Evolutionary conservation across 441 rosid species (phyloP), one percentile per base, ranked within the genome.

Genomic region (Pelargonium australe): DNA sequence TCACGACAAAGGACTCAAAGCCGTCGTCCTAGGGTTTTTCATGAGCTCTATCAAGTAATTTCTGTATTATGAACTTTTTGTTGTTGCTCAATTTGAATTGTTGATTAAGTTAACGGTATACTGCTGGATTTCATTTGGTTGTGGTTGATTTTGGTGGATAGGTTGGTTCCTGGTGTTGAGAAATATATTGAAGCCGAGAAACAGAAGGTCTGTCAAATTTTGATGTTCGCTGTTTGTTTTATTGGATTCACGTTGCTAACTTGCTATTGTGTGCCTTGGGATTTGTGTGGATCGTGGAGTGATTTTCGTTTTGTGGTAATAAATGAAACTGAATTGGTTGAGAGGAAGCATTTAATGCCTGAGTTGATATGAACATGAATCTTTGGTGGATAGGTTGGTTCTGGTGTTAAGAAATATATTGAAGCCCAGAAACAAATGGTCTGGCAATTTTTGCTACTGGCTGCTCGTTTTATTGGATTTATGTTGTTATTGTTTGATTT

Each of bases 391-490:
- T 72, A 95, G 98, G 88, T 70, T 83, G 88, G 71, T 92, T 58
- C 98, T 49, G 89, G 91, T n/a, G 97, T 89, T 44, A 86, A 89
- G 70, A 82, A 82, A 14, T 85, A 89, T 75, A 86, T 92, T 37
- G 96, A 90, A 71, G 90, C 89, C 89, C 88, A 95, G 88, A 90
- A 95, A 79, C 97, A 90, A 74, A 95, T 92, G 97, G 99, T 95
- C 47, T 64, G 78, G 70, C 31, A 25, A 25, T 25, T 53, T 53
- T 1, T 53, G 16, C 2, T 53, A 1, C 17, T 53, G 6, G 7
- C 23, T 53, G 23, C 70, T 53, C 23, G 31, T 25, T 25, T 25
- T 25, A 19, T 57, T 75, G 41, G 70, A 20, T 70, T 75, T 47
- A 31, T 68, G 13, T 17, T 17, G 25, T 23, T 68, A 41, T 53